A percentile compares a stretch with the other conserved stretches of the same genome.
These are phyloP conservation scores for Ceratobasidium sp. DNA, from an alignment of 1,284 basidiomycete genomes.

Conservation along the genomic window DNA sequence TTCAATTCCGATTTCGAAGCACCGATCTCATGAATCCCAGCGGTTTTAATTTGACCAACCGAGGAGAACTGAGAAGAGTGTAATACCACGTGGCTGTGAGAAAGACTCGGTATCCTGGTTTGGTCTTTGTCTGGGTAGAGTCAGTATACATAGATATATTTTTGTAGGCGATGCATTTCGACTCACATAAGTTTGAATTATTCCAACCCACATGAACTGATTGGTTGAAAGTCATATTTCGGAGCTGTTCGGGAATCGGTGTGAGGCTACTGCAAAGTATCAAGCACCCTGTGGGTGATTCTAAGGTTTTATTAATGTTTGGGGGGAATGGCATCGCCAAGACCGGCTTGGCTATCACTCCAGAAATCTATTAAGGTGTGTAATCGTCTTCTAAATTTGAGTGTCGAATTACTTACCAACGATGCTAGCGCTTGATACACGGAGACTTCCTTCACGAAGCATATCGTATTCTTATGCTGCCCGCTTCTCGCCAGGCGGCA, in stretches of 20 bases:
- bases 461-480: slow-evolving; percentile 13
- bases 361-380: not conserved
- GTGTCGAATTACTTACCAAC: not conserved
- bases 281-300: not conserved
- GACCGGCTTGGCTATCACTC: not conserved
- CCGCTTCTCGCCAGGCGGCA: not conserved
- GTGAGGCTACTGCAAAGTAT: not conserved
- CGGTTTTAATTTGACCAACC: not conserved
- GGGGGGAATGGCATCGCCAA: not conserved
- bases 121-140: not conserved
- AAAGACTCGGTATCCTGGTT: not conserved
- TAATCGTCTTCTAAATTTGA: not conserved
- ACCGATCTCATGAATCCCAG: not conserved
- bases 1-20: not conserved
- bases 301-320: not conserved
- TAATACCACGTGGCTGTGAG: not conserved
- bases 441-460: slow-evolving; percentile 17
- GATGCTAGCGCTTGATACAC: slow-evolving; percentile 1
- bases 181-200: slow-evolving; percentile 5
- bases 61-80: too few species aligned
- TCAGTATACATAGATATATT: not conserved
- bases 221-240: not conserved
- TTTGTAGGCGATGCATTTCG: too few species aligned
- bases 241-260: not conserved
- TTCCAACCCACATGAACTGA: slow-evolving; percentile 4